Conservation (phyloP, 345 rosid species). For the Mercurialis annua region DNA sequence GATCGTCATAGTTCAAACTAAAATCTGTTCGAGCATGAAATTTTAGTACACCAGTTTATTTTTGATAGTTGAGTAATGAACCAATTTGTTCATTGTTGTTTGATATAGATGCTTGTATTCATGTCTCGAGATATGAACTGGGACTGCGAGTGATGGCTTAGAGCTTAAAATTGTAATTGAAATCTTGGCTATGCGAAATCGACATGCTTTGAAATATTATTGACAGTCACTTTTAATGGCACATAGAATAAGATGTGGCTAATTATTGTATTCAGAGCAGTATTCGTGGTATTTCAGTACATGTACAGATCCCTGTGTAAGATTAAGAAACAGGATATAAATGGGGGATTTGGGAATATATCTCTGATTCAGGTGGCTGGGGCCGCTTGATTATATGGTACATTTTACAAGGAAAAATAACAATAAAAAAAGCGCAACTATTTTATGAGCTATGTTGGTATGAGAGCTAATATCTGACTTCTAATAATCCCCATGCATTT, state of each 20-base stretch:
- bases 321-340: neutral
- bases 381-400: slow-evolving; percentile 8
- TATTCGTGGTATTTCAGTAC: slow-evolving; percentile 1
- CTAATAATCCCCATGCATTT: slow-evolving; percentile 79
- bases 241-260: neutral
- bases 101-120: neutral
- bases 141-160: neutral
- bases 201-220: too few relatives aligned
- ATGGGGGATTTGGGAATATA: neutral
- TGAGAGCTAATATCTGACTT: slow-evolving; percentile 47
- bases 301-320: slow-evolving; percentile 4
- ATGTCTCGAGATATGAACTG: neutral
- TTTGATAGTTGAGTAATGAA: neutral
- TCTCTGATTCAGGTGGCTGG: neutral
- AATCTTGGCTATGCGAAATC: too few relatives aligned
- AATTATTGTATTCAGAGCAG: neutral
- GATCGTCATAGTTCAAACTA: too few relatives aligned
- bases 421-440: neutral
- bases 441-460: slow-evolving; percentile 23
- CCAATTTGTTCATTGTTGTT: neutral
- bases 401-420: neutral
- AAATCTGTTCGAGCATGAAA: too few relatives aligned
- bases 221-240: neutral
- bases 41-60: too few relatives aligned
- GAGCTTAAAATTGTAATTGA: too few relatives aligned